Evolutionary conservation across 441 rosid genomes (phyloP), one percentile per base, ranked within the genome.

Genomic region (Gossypium davidsonii): DNA sequence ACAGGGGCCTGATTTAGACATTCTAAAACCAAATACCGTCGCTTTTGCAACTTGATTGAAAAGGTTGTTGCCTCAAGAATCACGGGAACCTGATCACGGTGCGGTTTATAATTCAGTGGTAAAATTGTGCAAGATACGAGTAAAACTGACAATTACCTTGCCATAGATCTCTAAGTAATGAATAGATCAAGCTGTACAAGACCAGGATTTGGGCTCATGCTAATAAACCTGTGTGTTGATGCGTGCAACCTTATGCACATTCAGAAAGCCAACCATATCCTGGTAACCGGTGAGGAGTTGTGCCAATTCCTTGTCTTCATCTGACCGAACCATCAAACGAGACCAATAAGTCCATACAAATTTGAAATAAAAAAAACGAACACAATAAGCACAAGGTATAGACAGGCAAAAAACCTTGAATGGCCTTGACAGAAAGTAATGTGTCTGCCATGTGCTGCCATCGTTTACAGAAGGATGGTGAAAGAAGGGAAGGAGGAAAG

Each of bases 1-100:
- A 94, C 82, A 3, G 98, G 99, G 67, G 98, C 99, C 87, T 94
- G 97, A 83, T 92, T 94, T 72, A 94, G 78, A 77, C 90, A 88
- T 80, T 94, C 98, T 60, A 92, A 80, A 79, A 85, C 83, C 86
- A 91, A 79, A 79, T 78, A 89, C 73, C 92, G 86, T 11, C 98
- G 88, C 82, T 90, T 92, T 52, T 87, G 93, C 80, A 94, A 81
- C 78, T 94, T 94, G 77, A 94, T 85, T 14, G 98, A 92, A 77
- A 83, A 92, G 1, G 97, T 94, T 21, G 90, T 89, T 72, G 99
- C 90, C 73, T 90, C 99, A 8, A 85, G 93, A 80, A 91, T 87
- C 44, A 88, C 74, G n/a, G 98, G 98, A 73, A 90, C 99, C 97
- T 92, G 85, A 46, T 60, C 42, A 77, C 62, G 58, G 46, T 67